Percentiles rank a stretch among this genome's conserved stretches.
These are phyloP conservation scores for Rachicladosporium sp. DNA, from an alignment of 2,329 filamentous ascomycete genomes.

Conservation along the genomic window DNA sequence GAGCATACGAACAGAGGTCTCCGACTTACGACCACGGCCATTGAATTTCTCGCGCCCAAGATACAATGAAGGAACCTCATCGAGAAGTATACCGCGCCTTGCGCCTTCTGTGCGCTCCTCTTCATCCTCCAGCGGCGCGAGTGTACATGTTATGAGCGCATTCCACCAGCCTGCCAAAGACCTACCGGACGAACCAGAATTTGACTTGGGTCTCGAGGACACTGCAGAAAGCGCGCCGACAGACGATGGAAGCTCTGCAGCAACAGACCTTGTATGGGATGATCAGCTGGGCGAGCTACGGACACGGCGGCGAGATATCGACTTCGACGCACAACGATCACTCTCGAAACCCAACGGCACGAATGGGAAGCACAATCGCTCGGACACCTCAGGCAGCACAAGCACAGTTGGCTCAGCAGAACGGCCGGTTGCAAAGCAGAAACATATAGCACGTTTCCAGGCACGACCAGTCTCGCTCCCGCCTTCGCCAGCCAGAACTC, in stretches of 20 bases:
- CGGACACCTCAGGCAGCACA: background rate
- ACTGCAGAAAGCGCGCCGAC: background rate
- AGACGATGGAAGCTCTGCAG: constrained; percentile 4
- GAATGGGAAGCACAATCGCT: background rate
- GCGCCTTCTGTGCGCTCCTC: constrained; percentile 2
- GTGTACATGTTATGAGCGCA: constrained; percentile 1
- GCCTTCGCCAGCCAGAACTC: background rate
- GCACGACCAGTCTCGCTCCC: no score
- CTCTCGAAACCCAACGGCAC: no score
- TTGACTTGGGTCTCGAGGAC: background rate
- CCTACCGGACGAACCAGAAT: constrained; percentile 3
- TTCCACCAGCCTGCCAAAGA: background rate
- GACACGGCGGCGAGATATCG: background rate
- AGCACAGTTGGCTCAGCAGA: no score
- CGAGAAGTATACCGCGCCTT: constrained; percentile 1
- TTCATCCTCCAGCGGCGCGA: constrained; percentile 2
- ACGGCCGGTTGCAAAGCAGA: no score
- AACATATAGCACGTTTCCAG: no score
- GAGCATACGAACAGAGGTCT: constrained; percentile 3
- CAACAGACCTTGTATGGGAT: constrained; percentile 13
- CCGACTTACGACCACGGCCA: constrained; percentile 9
- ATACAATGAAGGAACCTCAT: constrained; percentile 3
- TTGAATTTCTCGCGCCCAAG: constrained; percentile 18
- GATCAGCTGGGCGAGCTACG: constrained; percentile 8
- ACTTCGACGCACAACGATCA: constrained; percentile 6